Evolutionary conservation across 371 early-diverging fungal species (phyloP).

Genomic region (Apophysomyces variabilis): DNA sequence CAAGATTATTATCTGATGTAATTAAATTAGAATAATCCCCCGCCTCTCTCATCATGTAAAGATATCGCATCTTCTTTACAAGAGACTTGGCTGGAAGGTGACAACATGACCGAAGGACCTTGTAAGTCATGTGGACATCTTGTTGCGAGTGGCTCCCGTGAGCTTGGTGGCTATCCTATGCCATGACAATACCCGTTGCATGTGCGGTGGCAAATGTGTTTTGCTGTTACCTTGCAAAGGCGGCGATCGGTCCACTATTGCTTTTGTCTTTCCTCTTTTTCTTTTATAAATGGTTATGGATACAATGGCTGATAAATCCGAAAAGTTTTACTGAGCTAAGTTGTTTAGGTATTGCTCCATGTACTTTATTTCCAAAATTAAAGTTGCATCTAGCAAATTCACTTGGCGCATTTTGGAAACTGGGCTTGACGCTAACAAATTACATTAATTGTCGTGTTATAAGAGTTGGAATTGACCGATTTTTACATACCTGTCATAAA

Average conservation of each 20-base stretch:
- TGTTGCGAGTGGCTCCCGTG: background rate
- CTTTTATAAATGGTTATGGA: background rate
- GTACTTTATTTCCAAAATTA: too few species aligned
- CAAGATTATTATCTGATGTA: too few species aligned
- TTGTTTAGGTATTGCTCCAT: background rate
- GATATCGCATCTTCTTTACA: background rate
- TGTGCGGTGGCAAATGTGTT: background rate
- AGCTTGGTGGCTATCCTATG: conserved; percentile 1
- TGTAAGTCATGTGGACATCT: background rate
- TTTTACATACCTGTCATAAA: too few species aligned
- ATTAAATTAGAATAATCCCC: background rate
- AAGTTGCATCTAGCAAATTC: too few species aligned
- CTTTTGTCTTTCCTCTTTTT: background rate
- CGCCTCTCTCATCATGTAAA: background rate
- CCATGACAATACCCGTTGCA: background rate
- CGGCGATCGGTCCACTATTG: background rate
- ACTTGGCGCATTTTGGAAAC: too few species aligned
- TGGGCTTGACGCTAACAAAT: too few species aligned
- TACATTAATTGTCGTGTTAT: too few species aligned
- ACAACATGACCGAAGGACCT: background rate
- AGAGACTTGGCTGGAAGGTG: background rate
- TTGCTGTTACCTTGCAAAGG: background rate
- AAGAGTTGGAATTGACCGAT: too few species aligned
- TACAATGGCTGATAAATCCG: background rate
- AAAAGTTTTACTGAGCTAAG: background rate